Percentiles rank a stretch among this genome's conserved stretches.
Evolutionary conservation across 768 basidiomycete species (phyloP).

Genomic region (Boletus bicolor): DNA sequence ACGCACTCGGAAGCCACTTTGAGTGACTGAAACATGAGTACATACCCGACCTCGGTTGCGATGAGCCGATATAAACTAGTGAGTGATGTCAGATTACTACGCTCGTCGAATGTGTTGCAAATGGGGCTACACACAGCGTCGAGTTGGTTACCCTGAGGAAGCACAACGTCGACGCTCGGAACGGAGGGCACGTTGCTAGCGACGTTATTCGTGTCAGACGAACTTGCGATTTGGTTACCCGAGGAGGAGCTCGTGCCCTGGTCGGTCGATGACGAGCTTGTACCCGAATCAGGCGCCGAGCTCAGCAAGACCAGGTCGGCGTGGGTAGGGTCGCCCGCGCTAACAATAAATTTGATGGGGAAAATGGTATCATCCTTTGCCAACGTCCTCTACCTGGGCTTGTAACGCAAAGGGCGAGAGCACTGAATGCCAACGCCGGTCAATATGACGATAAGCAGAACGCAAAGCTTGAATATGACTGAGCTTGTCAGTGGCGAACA

Average conservation of each 20-base stretch:
- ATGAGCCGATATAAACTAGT: not conserved
- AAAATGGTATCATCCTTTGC: too few relatives aligned
- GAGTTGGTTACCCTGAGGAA: not conserved
- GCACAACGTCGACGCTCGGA: fast-evolving
- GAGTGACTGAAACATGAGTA: not conserved
- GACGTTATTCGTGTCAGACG: not conserved
- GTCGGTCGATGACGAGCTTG: too few relatives aligned
- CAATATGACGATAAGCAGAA: not conserved
- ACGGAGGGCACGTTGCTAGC: fast-evolving
- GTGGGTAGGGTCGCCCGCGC: not conserved
- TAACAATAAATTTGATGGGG: fast-evolving
- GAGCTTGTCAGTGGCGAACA: not conserved
- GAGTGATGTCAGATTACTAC: not conserved
- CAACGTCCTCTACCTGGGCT: too few relatives aligned
- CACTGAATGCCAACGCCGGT: not conserved
- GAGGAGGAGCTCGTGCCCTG: too few relatives aligned
- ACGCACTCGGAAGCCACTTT: not conserved
- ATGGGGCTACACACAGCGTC: fast-evolving
- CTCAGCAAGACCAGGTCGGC: not conserved
- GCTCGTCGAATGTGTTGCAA: not conserved
- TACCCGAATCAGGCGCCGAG: too few relatives aligned
- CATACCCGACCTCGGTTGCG: not conserved
- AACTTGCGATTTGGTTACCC: too few relatives aligned
- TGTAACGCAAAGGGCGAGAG: not conserved
- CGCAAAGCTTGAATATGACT: not conserved